Conservation (phyloP, 306 rosid species). For the Vigna unguiculata region DNA sequence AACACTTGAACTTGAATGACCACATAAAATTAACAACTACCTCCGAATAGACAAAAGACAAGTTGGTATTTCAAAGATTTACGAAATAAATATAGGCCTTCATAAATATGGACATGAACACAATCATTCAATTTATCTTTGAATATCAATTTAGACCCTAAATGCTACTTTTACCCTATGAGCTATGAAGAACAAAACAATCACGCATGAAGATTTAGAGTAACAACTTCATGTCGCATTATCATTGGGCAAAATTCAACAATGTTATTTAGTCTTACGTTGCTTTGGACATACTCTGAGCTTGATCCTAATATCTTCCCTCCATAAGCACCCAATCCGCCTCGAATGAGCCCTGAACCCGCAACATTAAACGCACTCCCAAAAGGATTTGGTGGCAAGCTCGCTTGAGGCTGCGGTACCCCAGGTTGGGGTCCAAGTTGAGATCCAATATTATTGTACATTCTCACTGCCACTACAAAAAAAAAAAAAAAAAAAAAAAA, state of each 20-base stretch:
- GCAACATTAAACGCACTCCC: slow-evolving; percentile 91
- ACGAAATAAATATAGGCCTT: background rate
- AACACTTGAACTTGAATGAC: slow-evolving; percentile 1
- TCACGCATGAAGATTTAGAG: background rate
- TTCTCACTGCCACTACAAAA: slow-evolving; percentile 49
- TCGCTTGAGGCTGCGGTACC: slow-evolving; percentile 56
- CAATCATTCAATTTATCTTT: background rate
- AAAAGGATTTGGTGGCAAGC: slow-evolving; percentile 80
- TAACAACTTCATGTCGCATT: background rate
- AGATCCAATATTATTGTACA: slow-evolving; percentile 74
- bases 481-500: background rate
- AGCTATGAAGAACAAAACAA: background rate
- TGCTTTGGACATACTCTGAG: slow-evolving; percentile 99
- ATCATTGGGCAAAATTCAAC: background rate
- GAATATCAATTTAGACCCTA: slow-evolving; percentile 18
- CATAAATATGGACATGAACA: background rate
- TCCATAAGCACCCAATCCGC: slow-evolving; percentile 97
- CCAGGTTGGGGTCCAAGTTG: slow-evolving; percentile 76
- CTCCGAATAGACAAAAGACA: background rate
- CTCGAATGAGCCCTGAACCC: slow-evolving; percentile 93
- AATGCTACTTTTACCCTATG: background rate
- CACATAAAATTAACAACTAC: background rate
- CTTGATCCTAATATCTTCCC: slow-evolving; percentile 92
- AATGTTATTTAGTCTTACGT: slow-evolving; percentile 76
- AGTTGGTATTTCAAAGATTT: slow-evolving; percentile 4